Percentiles rank a stretch among this genome's conserved stretches.
Conservation (phyloP, 805 yeast genomes). For the Teunomyces stri region DNA sequence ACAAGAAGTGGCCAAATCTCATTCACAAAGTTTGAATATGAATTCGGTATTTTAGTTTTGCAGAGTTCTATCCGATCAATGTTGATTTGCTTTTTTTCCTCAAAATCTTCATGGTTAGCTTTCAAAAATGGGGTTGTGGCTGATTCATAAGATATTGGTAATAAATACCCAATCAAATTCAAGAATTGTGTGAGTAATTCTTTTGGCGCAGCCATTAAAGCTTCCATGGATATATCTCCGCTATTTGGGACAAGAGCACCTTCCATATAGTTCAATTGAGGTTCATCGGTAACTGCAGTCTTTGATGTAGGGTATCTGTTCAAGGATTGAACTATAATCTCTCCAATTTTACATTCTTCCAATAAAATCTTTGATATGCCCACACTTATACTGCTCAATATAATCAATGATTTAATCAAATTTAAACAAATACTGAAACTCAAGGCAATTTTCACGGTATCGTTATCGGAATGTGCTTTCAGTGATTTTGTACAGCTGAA, state of each 20-base stretch:
- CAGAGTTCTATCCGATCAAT: slow-evolving; percentile 30
- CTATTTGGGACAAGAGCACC: slow-evolving; percentile 1
- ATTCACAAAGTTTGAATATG: slow-evolving; percentile 38
- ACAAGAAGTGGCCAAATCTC: slow-evolving; percentile 53
- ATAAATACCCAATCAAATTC: slow-evolving; percentile 51
- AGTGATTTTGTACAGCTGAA: slow-evolving; percentile 26
- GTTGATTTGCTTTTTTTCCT: slow-evolving; percentile 28
- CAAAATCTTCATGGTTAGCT: slow-evolving; percentile 16
- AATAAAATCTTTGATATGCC: slow-evolving; percentile 43
- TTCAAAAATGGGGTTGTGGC: slow-evolving; percentile 29
- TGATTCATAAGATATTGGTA: slow-evolving; percentile 48
- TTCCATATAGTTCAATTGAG: not conserved
- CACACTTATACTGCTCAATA: slow-evolving; percentile 45
- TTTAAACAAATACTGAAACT: slow-evolving; percentile 39
- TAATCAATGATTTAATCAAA: slow-evolving; percentile 43
- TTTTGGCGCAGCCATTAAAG: slow-evolving; percentile 71
- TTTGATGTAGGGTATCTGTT: slow-evolving; percentile 45
- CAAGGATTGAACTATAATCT: slow-evolving; percentile 48
- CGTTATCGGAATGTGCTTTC: slow-evolving; percentile 11
- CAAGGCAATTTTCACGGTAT: slow-evolving; percentile 20
- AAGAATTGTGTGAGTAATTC: slow-evolving; percentile 57
- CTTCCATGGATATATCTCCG: slow-evolving; percentile 52
- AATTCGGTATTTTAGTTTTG: slow-evolving; percentile 17
- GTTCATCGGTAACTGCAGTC: not conserved
- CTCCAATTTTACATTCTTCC: slow-evolving; percentile 47